These are phyloP conservation scores for Tricholoma terreum DNA, from an alignment of 768 basidiomycete species.

Conservation along the genomic window DNA sequence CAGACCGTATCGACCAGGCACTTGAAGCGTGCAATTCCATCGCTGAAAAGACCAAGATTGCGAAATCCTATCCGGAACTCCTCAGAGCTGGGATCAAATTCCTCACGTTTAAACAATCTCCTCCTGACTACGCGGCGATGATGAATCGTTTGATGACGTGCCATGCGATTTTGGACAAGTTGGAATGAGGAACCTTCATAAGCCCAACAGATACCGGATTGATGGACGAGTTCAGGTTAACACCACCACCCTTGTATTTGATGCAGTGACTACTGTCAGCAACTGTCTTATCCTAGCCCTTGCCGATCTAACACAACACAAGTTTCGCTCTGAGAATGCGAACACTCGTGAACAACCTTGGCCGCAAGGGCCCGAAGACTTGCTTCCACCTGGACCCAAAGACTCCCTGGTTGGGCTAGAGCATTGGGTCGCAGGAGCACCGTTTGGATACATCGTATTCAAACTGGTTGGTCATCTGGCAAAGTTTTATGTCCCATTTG, in stretches of 20 bases:
- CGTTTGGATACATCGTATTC: constrained; percentile 8
- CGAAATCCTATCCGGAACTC: constrained; percentile 13
- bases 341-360: constrained; percentile 6
- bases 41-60: constrained; percentile 12
- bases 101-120: constrained; percentile 10
- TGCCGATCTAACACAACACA: constrained; percentile 12
- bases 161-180: background rate
- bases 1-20: constrained; percentile 12
- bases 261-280: constrained; percentile 12
- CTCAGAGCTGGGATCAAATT: constrained; percentile 17
- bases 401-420: constrained; percentile 4
- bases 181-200: background rate
- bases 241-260: constrained; percentile 2
- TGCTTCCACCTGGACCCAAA: constrained; percentile 12
- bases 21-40: background rate
- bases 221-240: background rate
- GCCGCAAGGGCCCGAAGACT: constrained; percentile 12
- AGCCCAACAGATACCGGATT: background rate
- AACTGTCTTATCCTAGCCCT: constrained; percentile 6
- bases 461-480: constrained; percentile 8
- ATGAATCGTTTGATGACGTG: background rate
- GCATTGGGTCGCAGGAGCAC: constrained; percentile 5
- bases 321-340: constrained; percentile 7
- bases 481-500: constrained; percentile 7
- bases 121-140: constrained; percentile 6